Evolutionary conservation across 257 asterid species (phyloP), one percentile per base, ranked within the genome.

Genomic region (Leonotis leonurus): DNA sequence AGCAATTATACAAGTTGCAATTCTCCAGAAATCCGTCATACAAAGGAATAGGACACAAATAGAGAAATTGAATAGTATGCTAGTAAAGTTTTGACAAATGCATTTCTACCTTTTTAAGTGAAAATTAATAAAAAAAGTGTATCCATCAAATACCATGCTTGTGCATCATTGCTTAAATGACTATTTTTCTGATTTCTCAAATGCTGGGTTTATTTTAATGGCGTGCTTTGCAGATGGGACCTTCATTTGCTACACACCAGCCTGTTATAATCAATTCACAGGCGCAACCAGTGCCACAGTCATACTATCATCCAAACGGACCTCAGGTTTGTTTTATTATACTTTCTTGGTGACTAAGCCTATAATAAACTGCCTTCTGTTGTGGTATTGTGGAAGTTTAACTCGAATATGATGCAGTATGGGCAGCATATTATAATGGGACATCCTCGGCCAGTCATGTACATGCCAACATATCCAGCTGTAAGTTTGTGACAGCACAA

Each of bases 391-490:
- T n/a, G n/a, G n/a, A n/a, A n/a, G n/a, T n/a, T n/a, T n/a, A n/a
- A n/a, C n/a, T n/a, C 32, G 32, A 27, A 27, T 37, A 30, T 21
- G 8, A 62, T 74, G 71, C 87, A 81, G 87, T 88, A 84, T 71
- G 91, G 85, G 46, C 98, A 85, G 75, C 96, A 88, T 73, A 84
- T 91, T 94, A 79, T 85, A 62, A 71, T 87, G 30, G 88, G 98
- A 67, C 96, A 91, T 59, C 90, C 87, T 64, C 87, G 85, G 65
- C 95, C 91, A 27, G 75, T 87, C 45, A 6, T 86, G 66, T 88
- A 86, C 78, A 80, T 84, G 97, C 95, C 94, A 79, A n/a, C n/a
- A n/a, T n/a, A n/a, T n/a, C n/a, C n/a, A n/a, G n/a, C n/a, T n/a
- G n/a, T n/a, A n/a, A n/a, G n/a, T n/a, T n/a, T n/a, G n/a, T n/a